A percentile compares a stretch with the other conserved stretches of the same genome.
phyloP scores from a whole-genome alignment of 371 early-diverging fungal genomes.

The Blastocladiella emersonii region DNA sequence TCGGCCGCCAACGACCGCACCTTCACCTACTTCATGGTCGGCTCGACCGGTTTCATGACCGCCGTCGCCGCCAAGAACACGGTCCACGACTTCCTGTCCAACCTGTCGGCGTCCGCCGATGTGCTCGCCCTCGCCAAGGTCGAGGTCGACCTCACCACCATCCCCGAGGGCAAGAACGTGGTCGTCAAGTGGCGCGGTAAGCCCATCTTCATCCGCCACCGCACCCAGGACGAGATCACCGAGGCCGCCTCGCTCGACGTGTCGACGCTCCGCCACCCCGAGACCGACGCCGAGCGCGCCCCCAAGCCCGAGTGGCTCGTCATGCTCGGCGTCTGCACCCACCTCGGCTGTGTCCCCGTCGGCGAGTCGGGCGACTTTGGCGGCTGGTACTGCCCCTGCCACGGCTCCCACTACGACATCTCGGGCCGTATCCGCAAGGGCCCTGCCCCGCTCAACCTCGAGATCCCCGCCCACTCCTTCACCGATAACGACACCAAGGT shows the following conservation, averaged over 20 bases:
- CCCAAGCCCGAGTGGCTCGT: slow-evolving; percentile 93
- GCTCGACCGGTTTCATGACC: slow-evolving; percentile 68
- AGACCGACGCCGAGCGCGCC: slow-evolving; percentile 79
- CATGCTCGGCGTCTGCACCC: slow-evolving; percentile 96
- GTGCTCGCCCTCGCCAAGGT: slow-evolving; percentile 94
- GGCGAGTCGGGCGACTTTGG: slow-evolving; percentile 95
- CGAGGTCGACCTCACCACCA: slow-evolving; percentile 76
- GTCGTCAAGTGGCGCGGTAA: slow-evolving; percentile 98
- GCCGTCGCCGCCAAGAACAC: slow-evolving; percentile 84
- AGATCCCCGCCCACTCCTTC: slow-evolving; percentile 72
- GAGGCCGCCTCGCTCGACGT: slow-evolving; percentile 76
- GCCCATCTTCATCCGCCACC: slow-evolving; percentile 94
- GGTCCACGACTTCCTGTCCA: slow-evolving; percentile 75
- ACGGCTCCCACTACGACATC: slow-evolving; percentile 93
- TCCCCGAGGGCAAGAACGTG: slow-evolving; percentile 94
- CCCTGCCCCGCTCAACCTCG: slow-evolving; percentile 94
- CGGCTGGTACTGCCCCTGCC: slow-evolving; percentile 99
- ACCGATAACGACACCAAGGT: slow-evolving; percentile 36
- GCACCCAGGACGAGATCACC: slow-evolving; percentile 86
- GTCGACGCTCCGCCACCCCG: slow-evolving; percentile 72
- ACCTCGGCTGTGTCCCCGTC: slow-evolving; percentile 96
- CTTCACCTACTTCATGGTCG: slow-evolving; percentile 88
- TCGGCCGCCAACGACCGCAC: slow-evolving; percentile 12
- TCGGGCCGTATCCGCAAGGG: slow-evolving; percentile 95
- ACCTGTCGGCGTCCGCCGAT: slow-evolving; percentile 91